These are phyloP conservation scores for Ambispora gerdemannii DNA, from an alignment of 192 early-diverging fungal species.

Conservation along the genomic window DNA sequence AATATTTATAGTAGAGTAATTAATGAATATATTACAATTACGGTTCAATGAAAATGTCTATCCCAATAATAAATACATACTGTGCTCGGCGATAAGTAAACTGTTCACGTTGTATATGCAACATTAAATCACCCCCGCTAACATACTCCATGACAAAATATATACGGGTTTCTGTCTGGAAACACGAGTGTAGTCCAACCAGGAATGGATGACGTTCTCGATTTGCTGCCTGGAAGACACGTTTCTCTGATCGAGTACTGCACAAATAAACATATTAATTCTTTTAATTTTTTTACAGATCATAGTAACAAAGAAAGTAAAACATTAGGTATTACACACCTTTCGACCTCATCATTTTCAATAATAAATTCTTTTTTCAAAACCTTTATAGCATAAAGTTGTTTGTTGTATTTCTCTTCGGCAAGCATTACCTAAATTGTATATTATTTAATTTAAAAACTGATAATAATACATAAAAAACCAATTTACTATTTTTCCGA, in stretches of 20 bases:
- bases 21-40: too few species aligned
- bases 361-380: slow-evolving; percentile 98
- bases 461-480: neutral
- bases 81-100: slow-evolving; percentile 91
- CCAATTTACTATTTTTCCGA: neutral
- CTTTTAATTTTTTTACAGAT: too few species aligned
- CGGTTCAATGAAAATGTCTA: too few species aligned
- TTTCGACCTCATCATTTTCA: slow-evolving; percentile 96
- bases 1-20: too few species aligned
- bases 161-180: slow-evolving; percentile 90
- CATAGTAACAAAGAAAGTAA: neutral
- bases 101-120: slow-evolving; percentile 91
- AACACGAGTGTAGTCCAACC: slow-evolving; percentile 93
- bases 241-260: slow-evolving; percentile 90
- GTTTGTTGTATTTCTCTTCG: slow-evolving; percentile 79
- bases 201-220: slow-evolving; percentile 91
- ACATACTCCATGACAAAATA: slow-evolving; percentile 99
- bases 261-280: neutral
- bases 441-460: slow-evolving; percentile 11
- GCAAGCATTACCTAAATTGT: slow-evolving; percentile 82
- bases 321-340: slow-evolving; percentile 37
- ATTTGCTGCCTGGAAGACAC: slow-evolving; percentile 90
- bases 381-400: slow-evolving; percentile 95
- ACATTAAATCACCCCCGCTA: slow-evolving; percentile 96
- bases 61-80: slow-evolving; percentile 28